Base-by-base conservation (phyloP, 2,329 filamentous ascomycete genomes). In the Leptographium wingfieldii region DNA sequence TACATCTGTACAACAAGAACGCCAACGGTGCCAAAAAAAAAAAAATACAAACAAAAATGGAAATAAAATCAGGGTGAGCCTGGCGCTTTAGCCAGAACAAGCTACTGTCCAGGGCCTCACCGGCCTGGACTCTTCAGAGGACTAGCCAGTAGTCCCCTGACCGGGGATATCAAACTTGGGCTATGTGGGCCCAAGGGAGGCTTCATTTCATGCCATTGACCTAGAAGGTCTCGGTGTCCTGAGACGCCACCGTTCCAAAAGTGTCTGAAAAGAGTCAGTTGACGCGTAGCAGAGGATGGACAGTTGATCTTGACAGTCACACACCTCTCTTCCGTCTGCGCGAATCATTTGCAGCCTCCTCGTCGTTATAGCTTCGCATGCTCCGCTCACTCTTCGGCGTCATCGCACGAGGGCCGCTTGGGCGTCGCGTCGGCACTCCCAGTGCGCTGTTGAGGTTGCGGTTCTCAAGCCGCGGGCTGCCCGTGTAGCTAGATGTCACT, bases 351-450 rank as follows among this genome's bases (percentile, higher is more conserved):
- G 71, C 71, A 10, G 73, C 73, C 25, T 56, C 55, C 10, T 55
- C 35, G n/a, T 40, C 22, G 53, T 51, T 78, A 75, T 69, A 68
- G 60, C 68, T 70, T 16, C 69, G 66, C 33, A 55, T 59, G 59
- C 67, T 68, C 14, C 64, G 73, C 0, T 73, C 73, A 60, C 74
- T 79, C 69, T 76, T 81, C 0, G 81, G 81, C 5, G 81, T 84
- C 81, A 84, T 84, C 22, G 81, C 80, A 63, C 81, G 71, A 16
- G 81, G 81, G 27, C 81, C 81, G 58, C 79, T 83, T 29, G 81
- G 81, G 60, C 80, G 71, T 56, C 81, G 74, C 10, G 74, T 69
- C n/a, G 79, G 79, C 11, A 78, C 77, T 4, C 77, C 73, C 6
- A 80, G 73, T 7, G 78, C 80, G 19, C 74, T 75, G 66, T 74